phyloP scores from a whole-genome alignment of 2,329 filamentous ascomycete species.

The Verticillium nonalfalfae region DNA sequence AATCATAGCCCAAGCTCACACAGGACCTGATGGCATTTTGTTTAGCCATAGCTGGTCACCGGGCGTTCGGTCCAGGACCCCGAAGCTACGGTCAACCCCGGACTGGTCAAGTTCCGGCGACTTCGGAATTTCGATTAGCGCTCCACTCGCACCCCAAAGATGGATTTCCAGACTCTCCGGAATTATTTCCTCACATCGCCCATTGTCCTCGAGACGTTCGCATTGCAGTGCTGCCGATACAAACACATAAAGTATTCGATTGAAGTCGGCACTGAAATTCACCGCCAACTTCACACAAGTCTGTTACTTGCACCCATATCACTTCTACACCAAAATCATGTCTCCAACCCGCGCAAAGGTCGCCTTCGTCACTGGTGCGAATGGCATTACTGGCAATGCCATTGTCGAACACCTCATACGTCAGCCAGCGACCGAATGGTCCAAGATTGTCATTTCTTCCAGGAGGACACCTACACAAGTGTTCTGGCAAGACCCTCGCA shows the following conservation, averaged over 20 bases:
- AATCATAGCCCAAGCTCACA: not conserved
- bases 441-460: conserved; percentile 9
- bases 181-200: not conserved
- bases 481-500: conserved; percentile 8
- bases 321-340: not conserved
- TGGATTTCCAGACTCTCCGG: not conserved
- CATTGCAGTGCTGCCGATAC: not conserved
- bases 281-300: not conserved
- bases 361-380: conserved; percentile 9
- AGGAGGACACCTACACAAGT: conserved; percentile 4
- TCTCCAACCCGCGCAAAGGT: conserved; percentile 9
- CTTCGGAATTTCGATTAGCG: not conserved
- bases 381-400: conserved; percentile 25
- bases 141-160: not conserved
- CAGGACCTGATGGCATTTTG: not conserved
- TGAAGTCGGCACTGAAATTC: not conserved
- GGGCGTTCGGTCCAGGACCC: not conserved
- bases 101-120: not conserved
- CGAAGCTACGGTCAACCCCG: not conserved
- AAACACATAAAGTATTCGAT: not conserved
- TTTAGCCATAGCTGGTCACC: not conserved
- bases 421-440: conserved; percentile 8
- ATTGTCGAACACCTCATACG: conserved; percentile 23
- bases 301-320: not conserved
- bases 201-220: not conserved